Evolutionary conservation across 208 protist species (phyloP), one percentile per base, ranked within the genome.

Genomic region (Wallacemonas sp.): DNA sequence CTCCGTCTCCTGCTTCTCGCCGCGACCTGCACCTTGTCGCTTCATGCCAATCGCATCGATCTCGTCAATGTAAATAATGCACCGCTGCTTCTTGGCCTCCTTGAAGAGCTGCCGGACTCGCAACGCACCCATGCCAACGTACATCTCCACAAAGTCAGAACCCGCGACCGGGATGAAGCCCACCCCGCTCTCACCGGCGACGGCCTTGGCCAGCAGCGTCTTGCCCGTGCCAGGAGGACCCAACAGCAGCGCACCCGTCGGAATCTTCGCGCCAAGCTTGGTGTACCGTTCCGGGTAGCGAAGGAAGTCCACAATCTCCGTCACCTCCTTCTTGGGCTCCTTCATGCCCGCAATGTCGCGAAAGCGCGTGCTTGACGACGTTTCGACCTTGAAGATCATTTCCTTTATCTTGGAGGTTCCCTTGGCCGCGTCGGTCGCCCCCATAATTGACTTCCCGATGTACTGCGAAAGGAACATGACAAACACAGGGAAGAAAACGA

Each of bases 31-130:
- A 9, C 90, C 90, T 39, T 80, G 69, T 9, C 91, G 75, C 68
- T 84, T 86, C 24, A 88, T 63, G 17, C 97, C 97, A 47, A 99
- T 93, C 2, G 98, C 98, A 70, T 99, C 98, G 56, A 99, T 99
- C 69, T 99, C 98, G 79, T 99, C 98, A 62, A 99, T 98, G 77
- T 98, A 99, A 27, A 99, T 77, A 66, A 99, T 97, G 71, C 93
- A 97, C 12, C 93, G 97, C 68, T 97, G 95, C 74, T 98, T 89
- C 49, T 91, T 81, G 5, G 97, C 97, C 70, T 91, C 74, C 38
- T 85, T 61, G 84, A 99, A 99, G 24, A 99, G 81, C 64, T 99
- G 86, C 42, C 97, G 87, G 26, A 99, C 93, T 36, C 96, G 84
- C 55, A 90, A 36, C 9, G 95, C 93, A 62, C 95, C 95, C 76